Evolutionary conservation across 2,329 filamentous ascomycete genomes (phyloP), one percentile per base, ranked within the genome.

Genomic region (Hymenoscyphus salicellus): DNA sequence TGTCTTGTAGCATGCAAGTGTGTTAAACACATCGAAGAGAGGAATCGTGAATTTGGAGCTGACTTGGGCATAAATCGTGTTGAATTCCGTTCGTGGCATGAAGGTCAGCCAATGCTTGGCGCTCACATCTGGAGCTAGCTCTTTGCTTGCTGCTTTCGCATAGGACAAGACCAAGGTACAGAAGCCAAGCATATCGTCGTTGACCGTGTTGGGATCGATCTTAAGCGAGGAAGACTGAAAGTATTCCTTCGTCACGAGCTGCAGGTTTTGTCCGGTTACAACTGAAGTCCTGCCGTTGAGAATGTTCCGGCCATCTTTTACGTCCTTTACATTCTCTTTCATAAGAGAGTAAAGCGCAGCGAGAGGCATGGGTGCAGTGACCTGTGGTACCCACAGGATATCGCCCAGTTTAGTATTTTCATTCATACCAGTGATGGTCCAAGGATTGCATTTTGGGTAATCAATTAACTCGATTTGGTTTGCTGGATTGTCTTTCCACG

Each of bases 61-160:
- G 30, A 62, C 63, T 63, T 63, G 64, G 28, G n/a, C 16, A 60
- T 36, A 63, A 33, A 63, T 65, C 1, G 60, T 65, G 49, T 63
- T 63, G 20, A 65, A 65, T 30, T 65, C 64, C 11, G 57, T 65
- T 58, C 64, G 64, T 36, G 64, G 64, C 64, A 65, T 65, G 58
- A 65, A 56, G 2, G 64, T 49, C 17, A 61, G 10, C 28, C 23
- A 26, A 30, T 28, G 52, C 58, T 65, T 65, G 16, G 64, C 61
- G 58, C 64, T 65, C 38, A 32, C 20, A 60, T 55, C 64, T 38
- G n/a, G 57, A 23, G 7, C 16, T 32, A 10, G 36, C 10, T 8
- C 3, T 38, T 11, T 10, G 28, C 55, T 23, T 33, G 64, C 64
- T 17, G 28, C 61, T 55, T 65, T 65, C 6, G 61, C 64, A 52